A percentile compares a stretch with the other conserved stretches of the same genome.
These are phyloP conservation scores for Fonsecaea monophora DNA, from an alignment of 2,329 filamentous ascomycete genomes.

Conservation along the genomic window DNA sequence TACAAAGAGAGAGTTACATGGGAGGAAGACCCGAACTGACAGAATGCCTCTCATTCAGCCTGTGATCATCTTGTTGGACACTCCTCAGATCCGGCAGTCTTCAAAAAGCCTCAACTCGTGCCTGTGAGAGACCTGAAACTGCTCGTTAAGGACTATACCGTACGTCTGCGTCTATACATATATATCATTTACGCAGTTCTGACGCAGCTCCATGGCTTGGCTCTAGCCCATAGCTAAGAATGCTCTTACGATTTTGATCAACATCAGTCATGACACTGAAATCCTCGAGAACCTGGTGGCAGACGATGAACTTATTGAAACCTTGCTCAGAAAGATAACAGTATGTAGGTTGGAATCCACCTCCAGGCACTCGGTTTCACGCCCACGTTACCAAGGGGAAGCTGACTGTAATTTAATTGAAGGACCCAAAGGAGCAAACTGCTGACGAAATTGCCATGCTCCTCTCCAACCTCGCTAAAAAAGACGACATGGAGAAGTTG, in stretches of 20 bases:
- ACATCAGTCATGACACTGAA: slow-evolving; percentile 79
- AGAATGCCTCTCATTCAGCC: slow-evolving; percentile 56
- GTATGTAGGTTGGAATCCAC: slow-evolving; percentile 50
- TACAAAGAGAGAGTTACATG: neutral
- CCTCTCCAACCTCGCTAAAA: slow-evolving; percentile 88
- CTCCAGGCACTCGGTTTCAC: neutral
- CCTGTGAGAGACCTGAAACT: slow-evolving; percentile 89
- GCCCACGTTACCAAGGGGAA: neutral
- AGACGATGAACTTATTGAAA: slow-evolving; percentile 82
- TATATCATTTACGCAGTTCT: slow-evolving; percentile 82
- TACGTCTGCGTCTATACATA: slow-evolving; percentile 61
- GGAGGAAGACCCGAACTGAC: slow-evolving; percentile 10
- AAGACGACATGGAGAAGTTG: slow-evolving; percentile 72
- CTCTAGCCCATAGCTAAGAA: slow-evolving; percentile 85
- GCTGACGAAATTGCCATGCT: slow-evolving; percentile 90
- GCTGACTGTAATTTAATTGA: neutral
- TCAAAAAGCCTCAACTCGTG: slow-evolving; percentile 79
- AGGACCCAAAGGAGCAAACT: slow-evolving; percentile 71
- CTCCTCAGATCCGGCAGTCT: slow-evolving; percentile 75
- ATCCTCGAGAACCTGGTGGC: slow-evolving; percentile 74
- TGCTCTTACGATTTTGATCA: slow-evolving; percentile 76
- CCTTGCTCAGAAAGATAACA: slow-evolving; percentile 74
- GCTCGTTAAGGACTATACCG: slow-evolving; percentile 80
- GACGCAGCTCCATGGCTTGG: slow-evolving; percentile 44
- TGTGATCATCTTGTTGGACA: slow-evolving; percentile 87